phyloP scores from a whole-genome alignment of 192 early-diverging fungal species.

The Chytriomyces confervae region DNA sequence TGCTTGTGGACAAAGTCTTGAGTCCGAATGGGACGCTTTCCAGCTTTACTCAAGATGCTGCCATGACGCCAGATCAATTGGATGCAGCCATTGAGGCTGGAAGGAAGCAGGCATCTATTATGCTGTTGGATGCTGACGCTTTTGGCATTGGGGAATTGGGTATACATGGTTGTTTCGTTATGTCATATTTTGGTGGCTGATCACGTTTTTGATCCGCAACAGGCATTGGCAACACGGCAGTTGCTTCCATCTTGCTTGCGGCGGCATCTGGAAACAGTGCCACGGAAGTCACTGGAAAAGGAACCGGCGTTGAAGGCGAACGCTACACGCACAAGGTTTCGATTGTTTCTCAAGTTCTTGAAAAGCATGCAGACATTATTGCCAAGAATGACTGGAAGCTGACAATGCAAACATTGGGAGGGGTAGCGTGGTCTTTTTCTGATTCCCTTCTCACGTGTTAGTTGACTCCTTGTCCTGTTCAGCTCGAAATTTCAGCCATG shows the following conservation, averaged over 20 bases:
- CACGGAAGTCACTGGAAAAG: constrained; percentile 30
- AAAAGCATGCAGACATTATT: constrained; percentile 19
- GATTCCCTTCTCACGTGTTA: not conserved
- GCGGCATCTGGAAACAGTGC: constrained; percentile 28
- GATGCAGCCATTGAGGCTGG: constrained; percentile 26
- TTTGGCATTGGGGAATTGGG: constrained; percentile 37
- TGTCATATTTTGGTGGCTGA: too few species aligned
- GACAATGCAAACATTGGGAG: constrained; percentile 3
- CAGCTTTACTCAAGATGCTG: constrained; percentile 14
- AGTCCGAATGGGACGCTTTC: constrained; percentile 29
- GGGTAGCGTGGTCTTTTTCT: constrained; percentile 15
- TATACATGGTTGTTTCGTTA: not conserved
- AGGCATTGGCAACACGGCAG: constrained; percentile 43
- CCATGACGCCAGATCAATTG: constrained; percentile 34
- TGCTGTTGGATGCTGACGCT: constrained; percentile 4
- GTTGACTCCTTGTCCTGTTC: not conserved
- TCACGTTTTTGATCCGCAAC: too few species aligned
- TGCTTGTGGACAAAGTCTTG: constrained; percentile 2
- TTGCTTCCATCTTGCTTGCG: constrained; percentile 24
- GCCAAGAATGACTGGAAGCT: constrained; percentile 5
- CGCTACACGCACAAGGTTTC: constrained; percentile 21
- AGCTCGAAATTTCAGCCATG: constrained; percentile 42
- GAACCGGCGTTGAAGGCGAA: constrained; percentile 38
- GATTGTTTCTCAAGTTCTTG: not conserved
- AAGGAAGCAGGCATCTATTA: not conserved